Base-by-base conservation (phyloP, 345 rosid species). In the Linum trigynum region DNA sequence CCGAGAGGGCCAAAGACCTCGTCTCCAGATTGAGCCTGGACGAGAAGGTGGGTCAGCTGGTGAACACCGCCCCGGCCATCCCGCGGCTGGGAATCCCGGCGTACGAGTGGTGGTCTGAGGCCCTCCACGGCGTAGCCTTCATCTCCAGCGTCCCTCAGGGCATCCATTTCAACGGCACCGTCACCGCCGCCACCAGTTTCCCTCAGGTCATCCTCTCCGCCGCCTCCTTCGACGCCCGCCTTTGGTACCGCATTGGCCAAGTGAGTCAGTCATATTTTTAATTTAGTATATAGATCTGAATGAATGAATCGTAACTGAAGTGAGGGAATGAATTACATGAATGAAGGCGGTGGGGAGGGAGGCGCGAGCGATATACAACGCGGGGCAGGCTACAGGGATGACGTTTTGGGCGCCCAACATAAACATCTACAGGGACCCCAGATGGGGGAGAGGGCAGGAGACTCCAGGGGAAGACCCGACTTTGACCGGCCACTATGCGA, bases 391-490 rank as follows among this genome's bases (percentile, higher is more conserved):
- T n/a, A 57, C 38, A 10, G 69, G 69, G 40, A 12, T 67, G 35
- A 67, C 55, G 15, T 67, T n/a, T 57, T 67, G 69, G 69, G 14
- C 39, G 4, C 63, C 69, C 17, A 67, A 67, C 14, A 48, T 57
- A 3, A 67, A 67, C 55, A 59, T 67, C 38, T 41, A 39, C 32
- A 66, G 62, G 39, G 69, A 67, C 56, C 69, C 69, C 38, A 57
- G 69, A 57, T 67, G 69, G 69, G 69, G 69, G 10, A 40, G 69
- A 57, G 41, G 63, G 10, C 41, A 57, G 39, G 69, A 67, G 63
- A 67, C 69, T 32, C 69, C 69, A 5, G 69, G 69, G 6, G 69
- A 67, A 43, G 69, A 67, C 37, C 69, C 69, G 3, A 5, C 58
- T 1, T 9, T 67, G 8, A 39, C 55, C 3, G 38, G 55, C 11